Evolutionary conservation across 176 grass and related monocot genomes (phyloP).

Genomic region (Secale cereale): DNA sequence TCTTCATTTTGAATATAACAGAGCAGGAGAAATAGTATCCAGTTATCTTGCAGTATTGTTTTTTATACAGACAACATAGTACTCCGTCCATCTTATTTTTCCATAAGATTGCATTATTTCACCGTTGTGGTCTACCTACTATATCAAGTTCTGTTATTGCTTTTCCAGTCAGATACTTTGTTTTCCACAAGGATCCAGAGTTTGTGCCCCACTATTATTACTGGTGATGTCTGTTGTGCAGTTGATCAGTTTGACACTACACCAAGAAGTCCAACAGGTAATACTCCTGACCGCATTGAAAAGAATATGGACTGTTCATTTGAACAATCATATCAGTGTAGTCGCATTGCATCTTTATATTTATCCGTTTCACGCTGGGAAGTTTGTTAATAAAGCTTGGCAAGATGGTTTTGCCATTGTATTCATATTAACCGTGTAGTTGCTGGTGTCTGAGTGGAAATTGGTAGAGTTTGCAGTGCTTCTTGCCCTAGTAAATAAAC

Average conservation of each 20-base stretch:
- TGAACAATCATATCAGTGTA: conserved; percentile 22
- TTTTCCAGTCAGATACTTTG: conserved; percentile 79
- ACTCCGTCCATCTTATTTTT: conserved; percentile 14
- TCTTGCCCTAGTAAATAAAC: neutral
- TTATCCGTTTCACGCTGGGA: neutral
- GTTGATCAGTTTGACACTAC: conserved; percentile 88
- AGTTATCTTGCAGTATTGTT: neutral
- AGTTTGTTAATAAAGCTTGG: neutral
- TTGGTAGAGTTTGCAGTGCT: neutral
- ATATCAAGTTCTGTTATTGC: too few relatives aligned
- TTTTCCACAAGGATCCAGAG: too few relatives aligned
- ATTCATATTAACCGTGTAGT: neutral
- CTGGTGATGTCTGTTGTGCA: conserved; percentile 74
- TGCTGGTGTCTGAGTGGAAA: neutral
- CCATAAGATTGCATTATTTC: too few relatives aligned
- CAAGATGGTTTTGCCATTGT: neutral
- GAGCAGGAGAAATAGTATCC: conserved; percentile 22
- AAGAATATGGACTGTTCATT: conserved; percentile 3
- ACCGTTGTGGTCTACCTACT: too few relatives aligned
- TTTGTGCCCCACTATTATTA: conserved; percentile 79
- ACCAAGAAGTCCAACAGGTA: conserved; percentile 86
- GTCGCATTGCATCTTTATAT: neutral
- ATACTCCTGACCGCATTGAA: conserved; percentile 14
- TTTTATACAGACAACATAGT: neutral
- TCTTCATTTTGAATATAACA: conserved; percentile 18